Evolutionary conservation across 2,329 filamentous ascomycete genomes (phyloP), one percentile per base, ranked within the genome.

Genomic region (Trichoderma sp.): DNA sequence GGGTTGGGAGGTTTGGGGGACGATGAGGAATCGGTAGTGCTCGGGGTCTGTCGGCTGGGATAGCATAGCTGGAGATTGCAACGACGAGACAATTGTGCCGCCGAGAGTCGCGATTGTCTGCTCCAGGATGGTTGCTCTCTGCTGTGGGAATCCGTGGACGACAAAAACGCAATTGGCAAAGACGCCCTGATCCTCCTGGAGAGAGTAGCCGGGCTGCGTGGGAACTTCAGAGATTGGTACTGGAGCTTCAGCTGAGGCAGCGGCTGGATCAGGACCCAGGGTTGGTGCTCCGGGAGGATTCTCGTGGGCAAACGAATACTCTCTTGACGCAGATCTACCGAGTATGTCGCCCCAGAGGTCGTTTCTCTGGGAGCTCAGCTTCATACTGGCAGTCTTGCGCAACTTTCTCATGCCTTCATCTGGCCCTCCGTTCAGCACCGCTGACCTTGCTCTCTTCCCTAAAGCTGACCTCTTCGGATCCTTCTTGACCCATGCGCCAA

Each of bases 311-410:
- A 80, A 79, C 0, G 81, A 81, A 71, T 79, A 78, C 50, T 81
- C 80, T 58, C 78, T 78, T 2, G 80, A 80, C 13, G 76, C 78
- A 26, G 81, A 76, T 79, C 70, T 75, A 11, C 90, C 90, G 28
- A 96, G 87, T 72, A 99, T 97, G 76, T 97, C 93, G 6, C 92
- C 92, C 95, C 95, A 98, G n/a, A 98, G 87, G 32, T 89, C 90
- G 76, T 95, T 90, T 75, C 91, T 92, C 77, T 98, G 94, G 64
- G 87, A 92, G 71, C 87, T 91, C 36, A 98, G 84, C 79, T 94
- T 95, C 78, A 92, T 90, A 80, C 95, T 98, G 26, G 95, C 93
- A 6, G 93, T 94, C 77, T 95, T 92, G 75, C 96, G 90, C 75
- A 99, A 82, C 82, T 98, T 98, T 75, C 94, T 88, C 73, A 89